Base-by-base conservation (phyloP, 2,329 filamentous ascomycete genomes). In the Stagonosporopsis rhizophila region DNA sequence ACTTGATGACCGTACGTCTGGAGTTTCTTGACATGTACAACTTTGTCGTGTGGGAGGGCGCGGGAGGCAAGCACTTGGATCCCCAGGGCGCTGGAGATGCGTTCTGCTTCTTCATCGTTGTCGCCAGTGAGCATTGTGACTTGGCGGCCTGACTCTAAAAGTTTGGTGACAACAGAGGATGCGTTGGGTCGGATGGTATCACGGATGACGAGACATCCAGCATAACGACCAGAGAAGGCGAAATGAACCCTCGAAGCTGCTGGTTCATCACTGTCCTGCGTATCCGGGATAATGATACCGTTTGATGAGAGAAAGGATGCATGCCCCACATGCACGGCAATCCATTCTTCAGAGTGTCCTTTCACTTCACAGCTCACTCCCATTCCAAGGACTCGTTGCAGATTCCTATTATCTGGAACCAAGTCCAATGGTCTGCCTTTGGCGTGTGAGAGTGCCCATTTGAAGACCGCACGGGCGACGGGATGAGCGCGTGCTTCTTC, bases 41-140 rank as follows among this genome's bases (percentile, higher is more conserved):
- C 48, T 17, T 59, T 59, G 22, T 56, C 57, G 14, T 30, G 22
- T 38, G 52, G 57, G 5, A 49, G 52, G 2, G 57, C 56, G 22
- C 50, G 50, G 27, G 50, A 58, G 8, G 20, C 52, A 4, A 59
- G 46, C 3, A 55, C 51, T 2, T 41, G 37, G 2, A 55, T 49
- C 14, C 42, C 39, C 12, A 59, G 51, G 1, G 25, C 14, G 2
- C 35, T 40, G 15, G 57, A 59, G 11, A 59, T 56, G 20, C 51
- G 50, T 22, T 25, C 9, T 0, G 57, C 57, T 42, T 54, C 56
- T 19, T n/a, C n/a, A 6, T 28, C 30, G 25, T 40, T 30, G 39
- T 60, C 57, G n/a, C 57, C 52, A 2, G 57, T 60, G 7, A 60
- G 32, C 57, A 46, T 37, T 37, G 44, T 35, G 12, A 46, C 44